Percentiles rank a stretch among this genome's conserved stretches.
Conservation (phyloP, 345 rosid species). For the Aquilaria yunnanensis region DNA sequence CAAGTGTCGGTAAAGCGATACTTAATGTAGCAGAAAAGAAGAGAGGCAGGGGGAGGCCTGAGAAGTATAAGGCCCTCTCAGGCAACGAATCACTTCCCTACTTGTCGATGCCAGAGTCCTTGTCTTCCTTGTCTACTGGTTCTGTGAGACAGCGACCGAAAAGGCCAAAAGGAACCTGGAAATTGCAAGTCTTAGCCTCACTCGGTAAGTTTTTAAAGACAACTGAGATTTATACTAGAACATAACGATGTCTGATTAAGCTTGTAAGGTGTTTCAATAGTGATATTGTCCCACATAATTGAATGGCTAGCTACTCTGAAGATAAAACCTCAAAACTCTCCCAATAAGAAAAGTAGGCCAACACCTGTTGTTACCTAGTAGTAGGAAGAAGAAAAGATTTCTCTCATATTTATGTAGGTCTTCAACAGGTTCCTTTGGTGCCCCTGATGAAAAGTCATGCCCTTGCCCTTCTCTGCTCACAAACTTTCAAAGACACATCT, state of each 20-base stretch:
- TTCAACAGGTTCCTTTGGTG: too few species aligned
- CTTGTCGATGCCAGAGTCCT: background rate
- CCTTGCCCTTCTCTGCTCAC: too few species aligned
- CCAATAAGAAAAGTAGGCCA: too few species aligned
- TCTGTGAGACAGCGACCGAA: constrained; percentile 25
- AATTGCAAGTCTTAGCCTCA: constrained; percentile 23
- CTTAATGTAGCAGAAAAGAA: background rate
- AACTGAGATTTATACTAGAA: background rate
- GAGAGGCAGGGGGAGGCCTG: constrained; percentile 10
- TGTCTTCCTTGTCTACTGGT: background rate
- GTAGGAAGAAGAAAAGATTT: too few species aligned
- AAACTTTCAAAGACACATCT: too few species aligned
- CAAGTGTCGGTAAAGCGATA: background rate
- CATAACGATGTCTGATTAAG: background rate
- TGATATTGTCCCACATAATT: too few species aligned
- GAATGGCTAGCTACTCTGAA: too few species aligned
- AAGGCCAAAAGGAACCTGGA: constrained; percentile 34
- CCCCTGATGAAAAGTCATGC: too few species aligned
- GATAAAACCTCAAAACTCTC: too few species aligned
- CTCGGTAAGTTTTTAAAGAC: constrained; percentile 19
- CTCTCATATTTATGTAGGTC: too few species aligned
- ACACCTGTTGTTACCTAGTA: too few species aligned
- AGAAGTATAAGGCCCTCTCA: background rate
- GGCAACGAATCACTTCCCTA: too few species aligned
- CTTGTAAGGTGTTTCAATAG: background rate